Evolutionary conservation across 2,329 filamentous ascomycete genomes (phyloP).

Genomic region (Cytospora schulzeri): DNA sequence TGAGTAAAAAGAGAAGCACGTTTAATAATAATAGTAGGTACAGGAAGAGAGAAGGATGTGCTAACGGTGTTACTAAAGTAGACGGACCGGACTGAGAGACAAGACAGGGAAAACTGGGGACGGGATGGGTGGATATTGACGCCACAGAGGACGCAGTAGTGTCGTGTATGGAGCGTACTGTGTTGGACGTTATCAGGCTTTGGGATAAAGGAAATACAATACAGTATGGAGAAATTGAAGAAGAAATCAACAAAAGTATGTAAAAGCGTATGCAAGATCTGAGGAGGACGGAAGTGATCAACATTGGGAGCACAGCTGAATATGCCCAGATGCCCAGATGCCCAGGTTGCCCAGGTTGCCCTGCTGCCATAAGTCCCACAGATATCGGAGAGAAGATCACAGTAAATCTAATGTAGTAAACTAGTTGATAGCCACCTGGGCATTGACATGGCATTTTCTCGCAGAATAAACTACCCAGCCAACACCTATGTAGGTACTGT

Average conservation of each 20-base stretch:
- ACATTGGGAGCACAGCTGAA: not conserved
- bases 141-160: not conserved
- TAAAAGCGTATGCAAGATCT: not conserved
- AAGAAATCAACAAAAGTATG: not conserved
- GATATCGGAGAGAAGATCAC: too few species aligned
- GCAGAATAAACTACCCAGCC: too few species aligned
- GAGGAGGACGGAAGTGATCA: not conserved
- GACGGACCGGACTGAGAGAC: not conserved
- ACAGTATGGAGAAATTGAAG: not conserved
- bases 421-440: too few species aligned
- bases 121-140: not conserved
- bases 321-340: not conserved
- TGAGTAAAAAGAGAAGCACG: not conserved
- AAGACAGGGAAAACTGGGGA: not conserved
- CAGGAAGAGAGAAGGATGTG: not conserved
- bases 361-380: not conserved
- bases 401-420: too few species aligned
- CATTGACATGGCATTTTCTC: too few species aligned
- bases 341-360: not conserved
- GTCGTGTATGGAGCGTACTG: not conserved
- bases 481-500: too few species aligned
- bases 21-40: not conserved
- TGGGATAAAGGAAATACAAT: not conserved
- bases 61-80: not conserved
- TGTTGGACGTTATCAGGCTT: not conserved